Evolutionary conservation across 768 basidiomycete species (phyloP).

Genomic region (Tylopilus subfusipes): DNA sequence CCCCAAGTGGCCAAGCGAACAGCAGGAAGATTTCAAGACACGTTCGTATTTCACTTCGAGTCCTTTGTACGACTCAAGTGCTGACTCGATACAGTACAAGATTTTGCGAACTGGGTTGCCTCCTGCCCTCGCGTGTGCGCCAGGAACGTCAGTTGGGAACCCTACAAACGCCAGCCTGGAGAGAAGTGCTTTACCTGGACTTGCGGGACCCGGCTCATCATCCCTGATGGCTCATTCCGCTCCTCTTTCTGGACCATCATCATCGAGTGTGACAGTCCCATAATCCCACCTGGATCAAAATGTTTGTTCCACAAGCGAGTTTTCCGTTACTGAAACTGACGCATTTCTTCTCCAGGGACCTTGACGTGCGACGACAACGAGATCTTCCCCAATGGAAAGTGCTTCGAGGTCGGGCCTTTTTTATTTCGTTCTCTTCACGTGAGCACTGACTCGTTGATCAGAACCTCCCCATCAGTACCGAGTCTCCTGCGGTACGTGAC

Average conservation of each 20-base stretch:
- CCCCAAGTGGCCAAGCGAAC: slow-evolving; percentile 4
- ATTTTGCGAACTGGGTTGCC: background rate
- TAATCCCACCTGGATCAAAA: slow-evolving; percentile 1
- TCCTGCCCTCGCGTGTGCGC: background rate
- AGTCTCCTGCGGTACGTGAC: background rate
- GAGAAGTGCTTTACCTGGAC: background rate
- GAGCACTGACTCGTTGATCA: background rate
- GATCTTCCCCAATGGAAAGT: slow-evolving; percentile 1
- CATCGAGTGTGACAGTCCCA: slow-evolving; percentile 3
- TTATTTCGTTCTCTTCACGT: background rate
- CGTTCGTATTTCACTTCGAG: background rate
- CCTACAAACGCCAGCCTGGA: background rate
- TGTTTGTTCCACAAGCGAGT: background rate
- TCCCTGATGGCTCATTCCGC: background rate
- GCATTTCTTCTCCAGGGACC: background rate
- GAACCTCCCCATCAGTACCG: background rate
- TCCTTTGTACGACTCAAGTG: background rate
- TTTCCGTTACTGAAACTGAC: background rate
- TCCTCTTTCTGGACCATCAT: slow-evolving; percentile 10
- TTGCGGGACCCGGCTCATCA: slow-evolving; percentile 2
- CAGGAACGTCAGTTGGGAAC: slow-evolving; percentile 1
- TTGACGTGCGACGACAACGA: slow-evolving; percentile 2
- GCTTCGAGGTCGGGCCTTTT: slow-evolving; percentile 1
- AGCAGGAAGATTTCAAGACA: background rate
- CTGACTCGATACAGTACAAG: background rate